These are phyloP conservation scores for Eucalyptus shirleyi DNA, from an alignment of 345 rosid genomes.

Conservation along the genomic window DNA sequence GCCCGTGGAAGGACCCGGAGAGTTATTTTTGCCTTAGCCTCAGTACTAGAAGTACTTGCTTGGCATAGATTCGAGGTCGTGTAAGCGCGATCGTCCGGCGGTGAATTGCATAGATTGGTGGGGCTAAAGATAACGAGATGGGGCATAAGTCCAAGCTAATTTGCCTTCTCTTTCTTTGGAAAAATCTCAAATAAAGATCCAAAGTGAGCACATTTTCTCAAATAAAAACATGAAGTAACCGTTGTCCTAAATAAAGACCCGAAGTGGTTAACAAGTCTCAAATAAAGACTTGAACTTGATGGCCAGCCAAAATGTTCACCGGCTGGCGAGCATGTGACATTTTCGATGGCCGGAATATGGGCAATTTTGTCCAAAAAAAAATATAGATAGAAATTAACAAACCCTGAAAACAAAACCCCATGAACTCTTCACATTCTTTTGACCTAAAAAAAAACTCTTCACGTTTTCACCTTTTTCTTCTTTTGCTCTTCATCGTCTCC, in stretches of 20 bases:
- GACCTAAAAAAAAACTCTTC: no score
- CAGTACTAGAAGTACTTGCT: neutral
- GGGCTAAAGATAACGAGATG: neutral
- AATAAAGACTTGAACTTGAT: no score
- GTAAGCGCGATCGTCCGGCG: neutral
- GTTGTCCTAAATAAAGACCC: accelerated
- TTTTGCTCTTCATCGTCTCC: no score
- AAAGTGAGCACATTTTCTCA: no score
- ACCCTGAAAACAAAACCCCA: no score
- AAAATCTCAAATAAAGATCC: no score
- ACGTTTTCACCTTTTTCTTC: accelerated
- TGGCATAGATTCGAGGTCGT: neutral
- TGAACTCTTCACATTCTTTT: no score
- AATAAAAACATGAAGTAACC: accelerated
- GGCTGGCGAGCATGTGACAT: no score
- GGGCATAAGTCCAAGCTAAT: neutral
- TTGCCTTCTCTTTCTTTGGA: neutral
- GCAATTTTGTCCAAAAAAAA: no score
- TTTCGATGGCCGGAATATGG: no score
- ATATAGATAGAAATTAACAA: no score
- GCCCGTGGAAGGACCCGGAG: neutral
- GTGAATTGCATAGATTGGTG: neutral
- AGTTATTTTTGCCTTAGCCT: neutral
- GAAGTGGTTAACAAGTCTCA: accelerated
- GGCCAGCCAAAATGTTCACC: no score